Evolutionary conservation across 2,329 filamentous ascomycete genomes (phyloP), one percentile per base, ranked within the genome.

Genomic region (Helotiales sp.): DNA sequence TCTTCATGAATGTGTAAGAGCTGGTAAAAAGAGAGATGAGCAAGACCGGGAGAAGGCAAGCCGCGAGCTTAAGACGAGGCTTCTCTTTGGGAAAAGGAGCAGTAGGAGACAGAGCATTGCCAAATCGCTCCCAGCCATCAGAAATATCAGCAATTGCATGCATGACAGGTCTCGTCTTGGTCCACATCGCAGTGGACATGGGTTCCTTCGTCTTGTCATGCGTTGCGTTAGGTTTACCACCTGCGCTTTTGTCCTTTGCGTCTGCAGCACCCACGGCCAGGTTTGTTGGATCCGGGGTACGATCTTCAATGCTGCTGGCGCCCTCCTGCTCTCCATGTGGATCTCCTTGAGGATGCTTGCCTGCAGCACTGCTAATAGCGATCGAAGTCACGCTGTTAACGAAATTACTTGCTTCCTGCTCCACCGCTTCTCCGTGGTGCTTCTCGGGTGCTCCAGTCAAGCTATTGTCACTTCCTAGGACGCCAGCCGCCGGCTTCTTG

Each of bases 391-490:
- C 85, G 31, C 86, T 83, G 54, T 87, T 87, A 3, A 95, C 86
- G 61, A 96, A 87, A 69, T 91, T 93, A 65, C 83, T 87, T 1
- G 91, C 91, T 71, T 96, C 91, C 60, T 89, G 84, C 70, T 96
- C 91, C 1, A 91, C 88, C 0, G 90, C 89, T 70, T 95, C 90
- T 25, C 91, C 91, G 69, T 91, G 88, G 73, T 91, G 84, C 63
- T 91, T 90, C 70, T 96, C 90, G 0, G 90, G 88, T 0, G 91
- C 91, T 1, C 91, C 91, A 0, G 91, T 96, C 0, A 88, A 81
- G 56, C 88, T 91, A 59, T 91, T 88, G 27, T 87, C 82, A 19
- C 88, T 91, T 0, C 88, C 91, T 0, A 95, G 74, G 0, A 91
- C 84, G 1, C 90, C 90, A 2, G 90, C 82, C 51, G 85, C 84